Conservation (phyloP, 129 eudicot species). For the Chrysanthemum makinoi region DNA sequence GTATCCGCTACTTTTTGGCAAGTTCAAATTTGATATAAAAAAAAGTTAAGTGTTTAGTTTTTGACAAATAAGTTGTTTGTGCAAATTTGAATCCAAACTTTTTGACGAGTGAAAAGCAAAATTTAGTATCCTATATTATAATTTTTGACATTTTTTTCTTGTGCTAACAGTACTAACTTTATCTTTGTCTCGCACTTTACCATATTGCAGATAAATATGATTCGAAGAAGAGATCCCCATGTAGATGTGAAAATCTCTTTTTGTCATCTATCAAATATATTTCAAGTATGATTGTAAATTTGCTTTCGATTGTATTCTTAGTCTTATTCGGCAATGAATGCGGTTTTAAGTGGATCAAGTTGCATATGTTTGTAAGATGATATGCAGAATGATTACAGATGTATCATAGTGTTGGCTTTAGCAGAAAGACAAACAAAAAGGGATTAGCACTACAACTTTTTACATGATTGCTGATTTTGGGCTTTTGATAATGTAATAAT, state of each 20-base stretch:
- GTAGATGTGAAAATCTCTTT: neutral
- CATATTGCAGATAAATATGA: constrained; percentile 27
- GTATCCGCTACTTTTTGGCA: too few species aligned
- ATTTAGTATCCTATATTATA: too few species aligned
- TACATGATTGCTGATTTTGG: constrained; percentile 26
- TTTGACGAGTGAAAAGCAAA: too few species aligned
- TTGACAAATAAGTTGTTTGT: too few species aligned
- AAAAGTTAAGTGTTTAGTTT: too few species aligned
- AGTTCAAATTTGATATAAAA: too few species aligned
- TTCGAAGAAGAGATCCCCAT: constrained; percentile 6
- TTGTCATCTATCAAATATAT: constrained; percentile 19
- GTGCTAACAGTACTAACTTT: neutral
- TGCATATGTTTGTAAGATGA: constrained; percentile 18
- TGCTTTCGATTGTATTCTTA: constrained; percentile 25
- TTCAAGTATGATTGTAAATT: constrained; percentile 26
- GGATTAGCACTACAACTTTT: constrained; percentile 13
- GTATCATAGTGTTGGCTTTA: constrained; percentile 29
- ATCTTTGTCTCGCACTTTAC: neutral
- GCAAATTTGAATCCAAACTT: too few species aligned
- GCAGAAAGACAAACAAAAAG: constrained; percentile 26
- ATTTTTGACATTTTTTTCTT: too few species aligned
- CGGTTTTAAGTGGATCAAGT: constrained; percentile 4
- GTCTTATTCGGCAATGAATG: constrained; percentile 29
- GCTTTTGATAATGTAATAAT: constrained; percentile 16
- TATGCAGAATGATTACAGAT: constrained; percentile 27